Percentiles rank a stretch among this genome's conserved stretches.
These are phyloP conservation scores for Immersiella caudata DNA, from an alignment of 495 filamentous ascomycete species.

Conservation along the genomic window DNA sequence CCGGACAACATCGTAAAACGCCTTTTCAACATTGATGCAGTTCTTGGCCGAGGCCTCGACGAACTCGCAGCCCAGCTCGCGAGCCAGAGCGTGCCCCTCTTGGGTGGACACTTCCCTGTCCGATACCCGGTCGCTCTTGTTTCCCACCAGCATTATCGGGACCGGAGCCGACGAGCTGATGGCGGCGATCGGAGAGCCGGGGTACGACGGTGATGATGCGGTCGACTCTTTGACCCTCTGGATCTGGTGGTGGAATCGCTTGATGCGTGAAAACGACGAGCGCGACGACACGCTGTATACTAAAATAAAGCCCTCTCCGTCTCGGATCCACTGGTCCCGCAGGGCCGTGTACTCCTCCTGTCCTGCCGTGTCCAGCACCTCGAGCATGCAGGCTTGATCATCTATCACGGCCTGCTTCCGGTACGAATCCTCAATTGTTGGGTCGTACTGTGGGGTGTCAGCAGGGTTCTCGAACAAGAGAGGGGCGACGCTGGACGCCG, in stretches of 20 bases:
- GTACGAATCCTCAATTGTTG: slow-evolving; percentile 97
- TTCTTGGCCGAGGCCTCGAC: slow-evolving; percentile 99
- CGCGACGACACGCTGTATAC: slow-evolving; percentile 98
- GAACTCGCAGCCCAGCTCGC: slow-evolving; percentile 93
- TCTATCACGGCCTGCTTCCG: slow-evolving; percentile 98
- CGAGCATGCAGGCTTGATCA: slow-evolving; percentile 94
- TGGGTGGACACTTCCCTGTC: slow-evolving; percentile 96
- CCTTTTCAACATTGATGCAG: slow-evolving; percentile 98
- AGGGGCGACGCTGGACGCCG: slow-evolving; percentile 4
- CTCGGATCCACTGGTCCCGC: slow-evolving; percentile 96
- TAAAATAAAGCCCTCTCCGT: slow-evolving; percentile 95
- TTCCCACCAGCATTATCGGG: slow-evolving; percentile 97
- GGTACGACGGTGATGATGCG: slow-evolving; percentile 73
- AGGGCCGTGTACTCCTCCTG: slow-evolving; percentile 99
- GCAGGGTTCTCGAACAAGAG: slow-evolving; percentile 11
- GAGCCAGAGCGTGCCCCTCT: slow-evolving; percentile 88
- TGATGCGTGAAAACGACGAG: slow-evolving; percentile 91
- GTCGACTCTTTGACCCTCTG: slow-evolving; percentile 95
- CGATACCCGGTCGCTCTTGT: slow-evolving; percentile 95
- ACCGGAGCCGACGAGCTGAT: slow-evolving; percentile 63
- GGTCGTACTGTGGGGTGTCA: slow-evolving; percentile 67
- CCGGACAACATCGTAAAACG: slow-evolving; percentile 96
- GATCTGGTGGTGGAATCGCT: slow-evolving; percentile 94
- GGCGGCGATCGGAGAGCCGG: slow-evolving; percentile 60
- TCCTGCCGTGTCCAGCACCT: slow-evolving; percentile 97